Evolutionary conservation across 2,329 filamentous ascomycete species (phyloP).

Genomic region (Scedosporium aurantiacum): DNA sequence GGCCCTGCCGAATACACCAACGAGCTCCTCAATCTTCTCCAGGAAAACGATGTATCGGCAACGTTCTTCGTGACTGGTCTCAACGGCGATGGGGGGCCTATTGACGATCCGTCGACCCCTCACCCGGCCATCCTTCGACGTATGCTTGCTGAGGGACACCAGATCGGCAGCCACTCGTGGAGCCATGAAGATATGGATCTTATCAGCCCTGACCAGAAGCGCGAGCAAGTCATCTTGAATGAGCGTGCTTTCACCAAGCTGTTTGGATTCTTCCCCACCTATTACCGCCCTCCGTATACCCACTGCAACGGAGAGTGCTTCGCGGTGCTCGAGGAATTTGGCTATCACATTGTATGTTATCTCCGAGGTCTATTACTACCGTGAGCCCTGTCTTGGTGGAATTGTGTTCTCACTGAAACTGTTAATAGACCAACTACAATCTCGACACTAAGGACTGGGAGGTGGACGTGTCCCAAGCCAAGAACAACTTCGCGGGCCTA

Average conservation of each 20-base stretch:
- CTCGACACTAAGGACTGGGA: constrained; percentile 52
- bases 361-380: too few relatives aligned
- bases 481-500: constrained; percentile 34
- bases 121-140: constrained; percentile 21
- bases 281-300: constrained; percentile 34
- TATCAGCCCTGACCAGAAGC: constrained; percentile 21
- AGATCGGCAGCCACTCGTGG: constrained; percentile 46
- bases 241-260: constrained; percentile 33
- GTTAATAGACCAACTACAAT: constrained; percentile 31
- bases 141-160: constrained; percentile 44
- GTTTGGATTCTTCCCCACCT: constrained; percentile 29
- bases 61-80: constrained; percentile 26
- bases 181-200: constrained; percentile 31
- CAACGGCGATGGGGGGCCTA: constrained; percentile 24
- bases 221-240: constrained; percentile 29
- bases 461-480: constrained; percentile 35
- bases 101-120: constrained; percentile 32
- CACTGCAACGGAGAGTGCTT: constrained; percentile 26
- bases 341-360: constrained; percentile 37
- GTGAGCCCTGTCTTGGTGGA: too few relatives aligned
- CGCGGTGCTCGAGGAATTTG: constrained; percentile 24
- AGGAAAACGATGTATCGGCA: constrained; percentile 20
- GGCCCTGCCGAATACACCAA: constrained; percentile 31
- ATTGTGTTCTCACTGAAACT: too few relatives aligned
- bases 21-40: constrained; percentile 27